These are phyloP conservation scores for Trichoderma asperellum DNA, from an alignment of 2,329 filamentous ascomycete species.

Conservation along the genomic window DNA sequence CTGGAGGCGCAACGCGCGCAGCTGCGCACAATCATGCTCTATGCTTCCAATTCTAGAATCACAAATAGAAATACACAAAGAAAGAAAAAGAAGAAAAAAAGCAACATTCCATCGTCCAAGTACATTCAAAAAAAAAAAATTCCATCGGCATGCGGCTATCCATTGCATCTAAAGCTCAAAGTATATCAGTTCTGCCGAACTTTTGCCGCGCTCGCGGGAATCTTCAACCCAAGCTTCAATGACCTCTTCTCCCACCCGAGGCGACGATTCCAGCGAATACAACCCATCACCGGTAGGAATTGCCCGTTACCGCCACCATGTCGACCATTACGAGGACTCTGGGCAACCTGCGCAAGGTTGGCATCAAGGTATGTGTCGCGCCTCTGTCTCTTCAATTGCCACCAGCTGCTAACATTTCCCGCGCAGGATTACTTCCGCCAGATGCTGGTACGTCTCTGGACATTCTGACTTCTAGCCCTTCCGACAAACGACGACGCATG, in stretches of 20 bases:
- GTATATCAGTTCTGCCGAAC: constrained; percentile 33
- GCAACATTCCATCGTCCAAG: neutral
- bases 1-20: constrained; percentile 41
- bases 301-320: constrained; percentile 63
- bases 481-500: constrained; percentile 36
- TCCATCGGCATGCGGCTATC: neutral
- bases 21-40: constrained; percentile 43
- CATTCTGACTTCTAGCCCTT: constrained; percentile 29
- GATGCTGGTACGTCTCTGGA: constrained; percentile 74
- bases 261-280: neutral
- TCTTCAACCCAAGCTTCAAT: constrained; percentile 13
- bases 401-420: constrained; percentile 21
- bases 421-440: constrained; percentile 85
- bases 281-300: constrained; percentile 32
- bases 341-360: constrained; percentile 83
- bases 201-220: constrained; percentile 37
- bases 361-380: constrained; percentile 71
- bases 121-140: neutral
- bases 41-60: neutral
- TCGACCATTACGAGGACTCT: constrained; percentile 88
- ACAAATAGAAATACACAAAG: neutral
- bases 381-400: neutral
- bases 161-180: neutral
- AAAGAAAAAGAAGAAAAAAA: neutral
- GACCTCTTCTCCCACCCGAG: constrained; percentile 20